phyloP scores from a whole-genome alignment of 306 rosid genomes.

The Casuarina equisetifolia region DNA sequence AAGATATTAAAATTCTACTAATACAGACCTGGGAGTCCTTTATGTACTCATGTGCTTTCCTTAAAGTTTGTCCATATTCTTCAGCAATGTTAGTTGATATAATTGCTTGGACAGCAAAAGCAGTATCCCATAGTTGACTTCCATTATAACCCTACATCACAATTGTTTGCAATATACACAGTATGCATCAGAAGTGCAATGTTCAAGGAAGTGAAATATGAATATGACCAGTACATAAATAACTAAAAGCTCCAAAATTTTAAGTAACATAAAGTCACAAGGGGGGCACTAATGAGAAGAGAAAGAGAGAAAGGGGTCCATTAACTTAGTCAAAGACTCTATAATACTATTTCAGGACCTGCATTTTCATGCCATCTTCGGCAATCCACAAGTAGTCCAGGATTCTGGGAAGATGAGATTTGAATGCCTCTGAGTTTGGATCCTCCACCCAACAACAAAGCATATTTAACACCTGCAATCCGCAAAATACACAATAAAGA shows the following conservation, averaged over 20 bases:
- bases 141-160: constrained; percentile 91
- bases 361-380: constrained; percentile 98
- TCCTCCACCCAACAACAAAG: constrained; percentile 92
- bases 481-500: background rate
- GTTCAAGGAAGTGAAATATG: background rate
- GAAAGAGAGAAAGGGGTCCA: background rate
- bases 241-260: background rate
- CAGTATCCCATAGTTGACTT: constrained; percentile 91
- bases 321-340: background rate
- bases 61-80: constrained; percentile 65
- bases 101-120: constrained; percentile 83
- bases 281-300: background rate
- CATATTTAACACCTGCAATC: constrained; percentile 71
- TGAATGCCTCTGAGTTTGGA: constrained; percentile 84
- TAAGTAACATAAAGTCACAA: background rate
- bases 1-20: constrained; percentile 13
- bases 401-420: constrained; percentile 82
- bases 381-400: constrained; percentile 84
- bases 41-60: constrained; percentile 66
- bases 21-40: constrained; percentile 72
- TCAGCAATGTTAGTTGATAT: constrained; percentile 68
- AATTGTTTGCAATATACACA: background rate
- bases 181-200: background rate
- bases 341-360: constrained; percentile 38
- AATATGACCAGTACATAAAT: background rate